Conservation (phyloP, 345 rosid genomes). For the Citrus glauca region DNA sequence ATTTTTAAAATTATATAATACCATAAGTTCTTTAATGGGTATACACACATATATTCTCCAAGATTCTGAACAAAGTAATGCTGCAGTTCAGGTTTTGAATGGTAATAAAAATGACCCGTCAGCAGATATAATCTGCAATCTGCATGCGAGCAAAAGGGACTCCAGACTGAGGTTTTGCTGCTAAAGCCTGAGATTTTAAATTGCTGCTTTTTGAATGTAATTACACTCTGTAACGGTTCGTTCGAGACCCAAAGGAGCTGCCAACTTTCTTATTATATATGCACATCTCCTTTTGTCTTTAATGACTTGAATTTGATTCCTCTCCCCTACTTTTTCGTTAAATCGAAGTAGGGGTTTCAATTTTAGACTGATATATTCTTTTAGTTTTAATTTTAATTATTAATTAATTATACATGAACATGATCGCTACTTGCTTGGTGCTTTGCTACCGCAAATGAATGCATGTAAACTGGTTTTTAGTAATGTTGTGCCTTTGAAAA, state of each 20-base stretch:
- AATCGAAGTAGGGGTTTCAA: not conserved
- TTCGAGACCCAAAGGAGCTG: slow-evolving; percentile 1
- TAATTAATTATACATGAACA: too few species aligned
- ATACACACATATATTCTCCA: not conserved
- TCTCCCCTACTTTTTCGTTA: not conserved
- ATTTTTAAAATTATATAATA: not conserved
- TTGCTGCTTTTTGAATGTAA: not conserved
- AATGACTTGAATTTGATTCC: slow-evolving; percentile 6
- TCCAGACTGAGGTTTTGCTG: not conserved
- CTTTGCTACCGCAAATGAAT: too few species aligned
- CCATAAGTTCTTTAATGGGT: not conserved
- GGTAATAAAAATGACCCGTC: not conserved
- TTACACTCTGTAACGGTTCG: slow-evolving; percentile 2
- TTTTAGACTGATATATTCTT: not conserved
- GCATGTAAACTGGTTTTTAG: too few species aligned
- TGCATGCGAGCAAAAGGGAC: slow-evolving; percentile 13
- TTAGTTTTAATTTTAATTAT: not conserved
- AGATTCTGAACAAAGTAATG: not conserved
- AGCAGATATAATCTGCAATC: slow-evolving; percentile 6
- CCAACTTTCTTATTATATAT: not conserved
- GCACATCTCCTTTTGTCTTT: not conserved
- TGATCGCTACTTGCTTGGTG: not conserved
- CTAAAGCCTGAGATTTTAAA: not conserved
- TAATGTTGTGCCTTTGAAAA: too few species aligned
- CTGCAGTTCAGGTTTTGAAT: slow-evolving; percentile 2